phyloP scores from a whole-genome alignment of 805 yeast species.

The Saccharomycopsis amapae region DNA sequence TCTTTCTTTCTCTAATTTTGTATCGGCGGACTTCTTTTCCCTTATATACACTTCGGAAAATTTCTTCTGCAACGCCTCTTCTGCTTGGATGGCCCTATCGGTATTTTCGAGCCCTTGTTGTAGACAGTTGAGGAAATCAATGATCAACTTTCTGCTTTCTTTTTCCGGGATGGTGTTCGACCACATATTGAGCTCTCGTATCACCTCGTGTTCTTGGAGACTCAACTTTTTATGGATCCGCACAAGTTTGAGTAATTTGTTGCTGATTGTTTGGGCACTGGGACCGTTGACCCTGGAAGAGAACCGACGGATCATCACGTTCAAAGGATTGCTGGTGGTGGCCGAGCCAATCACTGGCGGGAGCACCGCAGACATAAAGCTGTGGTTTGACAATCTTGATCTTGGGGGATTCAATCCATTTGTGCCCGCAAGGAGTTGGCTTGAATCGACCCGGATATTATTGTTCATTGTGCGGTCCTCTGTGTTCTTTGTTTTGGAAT shows the following conservation, averaged over 20 bases:
- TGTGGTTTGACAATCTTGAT: neutral
- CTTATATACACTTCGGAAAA: slow-evolving; percentile 42
- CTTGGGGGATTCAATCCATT: slow-evolving; percentile 3
- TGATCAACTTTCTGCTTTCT: slow-evolving; percentile 34
- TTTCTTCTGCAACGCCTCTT: slow-evolving; percentile 38
- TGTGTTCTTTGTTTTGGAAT: no score
- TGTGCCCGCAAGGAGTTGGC: no score
- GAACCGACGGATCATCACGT: slow-evolving; percentile 26
- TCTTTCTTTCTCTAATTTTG: slow-evolving; percentile 33
- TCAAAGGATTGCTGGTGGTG: slow-evolving; percentile 21
- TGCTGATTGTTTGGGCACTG: slow-evolving; percentile 29
- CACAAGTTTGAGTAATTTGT: slow-evolving; percentile 32
- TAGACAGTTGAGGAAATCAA: slow-evolving; percentile 35
- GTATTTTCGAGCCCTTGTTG: slow-evolving; percentile 33
- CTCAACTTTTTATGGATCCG: slow-evolving; percentile 34
- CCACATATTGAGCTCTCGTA: slow-evolving; percentile 39
- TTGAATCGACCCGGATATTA: no score
- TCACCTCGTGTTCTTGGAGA: slow-evolving; percentile 32
- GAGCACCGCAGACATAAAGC: slow-evolving; percentile 1
- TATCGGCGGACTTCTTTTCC: slow-evolving; percentile 40
- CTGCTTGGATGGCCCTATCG: slow-evolving; percentile 35
- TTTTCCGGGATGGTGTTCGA: slow-evolving; percentile 32
- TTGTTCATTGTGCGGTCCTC: no score
- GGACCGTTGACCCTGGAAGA: slow-evolving; percentile 21
- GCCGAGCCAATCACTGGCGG: slow-evolving; percentile 16